Evolutionary conservation across 1,284 basidiomycete genomes (phyloP).

Genomic region (Apiotrichum laibachii): DNA sequence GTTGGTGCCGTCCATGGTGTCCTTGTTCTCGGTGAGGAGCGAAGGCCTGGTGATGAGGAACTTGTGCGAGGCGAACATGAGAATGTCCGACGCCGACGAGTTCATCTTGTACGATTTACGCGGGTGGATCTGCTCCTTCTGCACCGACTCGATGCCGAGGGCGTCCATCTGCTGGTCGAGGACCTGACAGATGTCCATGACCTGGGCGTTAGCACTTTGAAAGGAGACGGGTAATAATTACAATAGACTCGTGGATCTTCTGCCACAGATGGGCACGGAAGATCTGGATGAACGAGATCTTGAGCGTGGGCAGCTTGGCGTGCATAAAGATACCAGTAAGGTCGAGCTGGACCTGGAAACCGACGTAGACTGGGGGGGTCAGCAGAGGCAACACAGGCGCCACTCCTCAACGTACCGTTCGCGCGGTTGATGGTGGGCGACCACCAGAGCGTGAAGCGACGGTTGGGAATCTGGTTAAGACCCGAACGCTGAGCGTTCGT

Average conservation of each 20-base stretch:
- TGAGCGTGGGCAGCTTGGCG: conserved; percentile 73
- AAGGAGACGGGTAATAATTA: conserved; percentile 56
- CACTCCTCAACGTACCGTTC: conserved; percentile 72
- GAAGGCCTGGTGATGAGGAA: conserved; percentile 98
- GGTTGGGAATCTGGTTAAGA: conserved; percentile 81
- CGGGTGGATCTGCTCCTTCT: conserved; percentile 68
- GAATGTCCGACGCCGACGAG: conserved; percentile 86
- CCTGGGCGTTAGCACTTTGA: neutral
- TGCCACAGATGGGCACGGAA: conserved; percentile 99
- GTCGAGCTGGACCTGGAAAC: conserved; percentile 76
- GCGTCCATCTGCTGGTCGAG: conserved; percentile 99
- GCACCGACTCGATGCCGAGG: conserved; percentile 96
- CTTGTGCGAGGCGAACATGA: conserved; percentile 95
- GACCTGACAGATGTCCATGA: conserved; percentile 85
- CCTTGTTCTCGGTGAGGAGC: conserved; percentile 91
- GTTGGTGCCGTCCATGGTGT: conserved; percentile 93
- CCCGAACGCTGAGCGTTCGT: conserved; percentile 67
- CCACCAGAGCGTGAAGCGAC: conserved; percentile 99
- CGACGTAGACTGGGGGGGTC: conserved; percentile 58
- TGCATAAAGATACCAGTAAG: conserved; percentile 80
- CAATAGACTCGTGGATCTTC: conserved; percentile 68
- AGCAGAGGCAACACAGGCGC: neutral
- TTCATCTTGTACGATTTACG: conserved; percentile 99
- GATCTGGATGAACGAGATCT: conserved; percentile 87
- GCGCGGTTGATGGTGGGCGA: conserved; percentile 73